A percentile compares a stretch with the other conserved stretches of the same genome.
Conservation (phyloP, 148 eudicot genomes). For the Rhododendron henanense region DNA sequence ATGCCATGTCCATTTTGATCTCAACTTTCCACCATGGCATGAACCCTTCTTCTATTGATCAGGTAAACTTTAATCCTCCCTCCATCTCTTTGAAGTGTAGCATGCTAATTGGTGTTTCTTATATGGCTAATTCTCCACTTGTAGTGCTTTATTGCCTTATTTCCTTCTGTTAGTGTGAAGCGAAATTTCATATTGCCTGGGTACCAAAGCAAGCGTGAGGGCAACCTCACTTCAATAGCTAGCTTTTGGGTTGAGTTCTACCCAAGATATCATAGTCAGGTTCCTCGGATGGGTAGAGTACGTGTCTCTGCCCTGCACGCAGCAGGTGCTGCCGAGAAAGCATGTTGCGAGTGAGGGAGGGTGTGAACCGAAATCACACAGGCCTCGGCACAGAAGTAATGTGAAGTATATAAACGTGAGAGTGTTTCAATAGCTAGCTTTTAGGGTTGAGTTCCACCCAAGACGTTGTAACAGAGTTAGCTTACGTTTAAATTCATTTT, state of each 20-base stretch:
- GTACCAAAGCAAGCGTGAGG: neutral
- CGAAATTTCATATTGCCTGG: neutral
- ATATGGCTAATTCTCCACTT: neutral
- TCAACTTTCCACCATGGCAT: conserved; percentile 86
- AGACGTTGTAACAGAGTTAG: neutral
- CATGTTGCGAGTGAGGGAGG: neutral
- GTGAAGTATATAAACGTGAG: neutral
- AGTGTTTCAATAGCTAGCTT: neutral
- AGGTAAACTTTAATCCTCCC: conserved; percentile 40
- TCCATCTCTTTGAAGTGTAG: neutral
- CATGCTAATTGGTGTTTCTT: neutral
- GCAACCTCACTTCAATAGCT: neutral
- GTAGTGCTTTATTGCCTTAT: neutral
- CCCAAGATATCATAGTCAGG: neutral
- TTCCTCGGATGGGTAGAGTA: neutral
- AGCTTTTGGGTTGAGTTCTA: neutral
- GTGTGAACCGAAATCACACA: neutral
- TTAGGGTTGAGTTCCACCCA: neutral
- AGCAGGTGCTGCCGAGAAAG: neutral
- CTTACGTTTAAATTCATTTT: neutral
- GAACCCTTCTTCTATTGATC: conserved; percentile 89
- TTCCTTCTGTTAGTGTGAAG: neutral
- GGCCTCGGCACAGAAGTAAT: neutral
- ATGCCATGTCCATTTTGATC: conserved; percentile 87
- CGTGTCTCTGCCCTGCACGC: neutral